Evolutionary conservation across 768 basidiomycete genomes (phyloP).

Genomic region (Dacryopinax primogenitus): DNA sequence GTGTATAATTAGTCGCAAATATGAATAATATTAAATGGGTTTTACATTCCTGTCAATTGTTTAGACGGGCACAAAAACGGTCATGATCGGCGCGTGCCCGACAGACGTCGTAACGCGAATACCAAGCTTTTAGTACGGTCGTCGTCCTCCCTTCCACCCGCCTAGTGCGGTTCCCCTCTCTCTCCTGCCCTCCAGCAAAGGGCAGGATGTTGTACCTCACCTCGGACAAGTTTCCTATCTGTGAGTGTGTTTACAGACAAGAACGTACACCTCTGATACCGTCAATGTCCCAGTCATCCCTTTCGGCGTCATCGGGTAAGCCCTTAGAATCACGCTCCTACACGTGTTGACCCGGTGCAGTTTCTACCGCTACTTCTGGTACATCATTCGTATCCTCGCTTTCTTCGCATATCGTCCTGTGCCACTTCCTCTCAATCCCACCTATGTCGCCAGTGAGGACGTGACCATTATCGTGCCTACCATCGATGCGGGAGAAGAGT

Average conservation of each 20-base stretch:
- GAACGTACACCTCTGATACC: conserved; percentile 7
- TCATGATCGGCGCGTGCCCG: neutral
- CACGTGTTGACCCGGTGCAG: conserved; percentile 29
- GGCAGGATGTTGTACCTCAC: conserved; percentile 70
- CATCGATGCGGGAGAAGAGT: conserved; percentile 91
- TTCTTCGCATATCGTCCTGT: conserved; percentile 72
- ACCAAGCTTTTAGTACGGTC: too few species aligned
- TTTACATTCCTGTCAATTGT: too few species aligned
- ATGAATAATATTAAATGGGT: too few species aligned
- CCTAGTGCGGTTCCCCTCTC: neutral
- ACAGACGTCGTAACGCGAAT: too few species aligned
- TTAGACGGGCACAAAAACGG: too few species aligned
- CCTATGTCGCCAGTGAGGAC: conserved; percentile 80
- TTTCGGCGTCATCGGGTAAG: conserved; percentile 77
- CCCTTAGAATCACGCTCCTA: neutral
- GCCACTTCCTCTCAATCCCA: conserved; percentile 78
- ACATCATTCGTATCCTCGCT: conserved; percentile 71
- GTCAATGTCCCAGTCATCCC: conserved; percentile 51
- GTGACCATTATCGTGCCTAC: conserved; percentile 95
- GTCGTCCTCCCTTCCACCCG: neutral
- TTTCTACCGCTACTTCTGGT: conserved; percentile 92
- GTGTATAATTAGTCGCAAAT: too few species aligned
- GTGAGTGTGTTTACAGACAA: conserved; percentile 37
- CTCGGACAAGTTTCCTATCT: conserved; percentile 80
- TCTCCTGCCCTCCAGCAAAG: neutral